Evolutionary conservation across 164 flowering plant species (phyloP).

Genomic region (Magnolia kwangsiensis): DNA sequence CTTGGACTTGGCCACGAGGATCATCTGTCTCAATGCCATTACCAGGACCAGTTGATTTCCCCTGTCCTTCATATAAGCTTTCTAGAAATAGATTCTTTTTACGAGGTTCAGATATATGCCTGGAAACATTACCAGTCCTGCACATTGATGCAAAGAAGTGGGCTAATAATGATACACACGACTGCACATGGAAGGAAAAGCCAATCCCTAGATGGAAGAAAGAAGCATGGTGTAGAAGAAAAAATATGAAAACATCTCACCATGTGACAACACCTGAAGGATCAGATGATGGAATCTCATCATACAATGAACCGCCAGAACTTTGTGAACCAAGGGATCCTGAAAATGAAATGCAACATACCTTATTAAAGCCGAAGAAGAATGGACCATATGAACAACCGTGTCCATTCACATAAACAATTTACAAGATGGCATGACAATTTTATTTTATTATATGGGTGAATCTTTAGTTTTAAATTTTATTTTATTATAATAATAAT

Average conservation of each 20-base stretch:
- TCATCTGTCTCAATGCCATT: constrained; percentile 17
- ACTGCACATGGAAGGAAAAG: not conserved
- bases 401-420: not conserved
- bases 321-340: constrained; percentile 90
- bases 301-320: constrained; percentile 72
- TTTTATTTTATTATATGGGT: too few species aligned
- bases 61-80: constrained; percentile 66
- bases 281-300: constrained; percentile 29
- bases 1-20: constrained; percentile 31
- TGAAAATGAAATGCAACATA: constrained; percentile 23
- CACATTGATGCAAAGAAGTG: constrained; percentile 16
- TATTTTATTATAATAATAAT: too few species aligned
- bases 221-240: not conserved
- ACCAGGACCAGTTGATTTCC: constrained; percentile 13
- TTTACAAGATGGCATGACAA: not conserved
- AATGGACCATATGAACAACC: not conserved
- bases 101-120: constrained; percentile 52
- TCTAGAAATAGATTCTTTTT: constrained; percentile 80
- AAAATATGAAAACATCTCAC: constrained; percentile 37
- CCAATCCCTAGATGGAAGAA: not conserved
- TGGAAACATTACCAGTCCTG: constrained; percentile 73
- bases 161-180: not conserved
- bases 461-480: too few species aligned
- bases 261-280: constrained; percentile 54
- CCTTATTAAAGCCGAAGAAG: not conserved